These are phyloP conservation scores for Quercus lobata DNA, from an alignment of 331 rosid genomes.

Conservation along the genomic window DNA sequence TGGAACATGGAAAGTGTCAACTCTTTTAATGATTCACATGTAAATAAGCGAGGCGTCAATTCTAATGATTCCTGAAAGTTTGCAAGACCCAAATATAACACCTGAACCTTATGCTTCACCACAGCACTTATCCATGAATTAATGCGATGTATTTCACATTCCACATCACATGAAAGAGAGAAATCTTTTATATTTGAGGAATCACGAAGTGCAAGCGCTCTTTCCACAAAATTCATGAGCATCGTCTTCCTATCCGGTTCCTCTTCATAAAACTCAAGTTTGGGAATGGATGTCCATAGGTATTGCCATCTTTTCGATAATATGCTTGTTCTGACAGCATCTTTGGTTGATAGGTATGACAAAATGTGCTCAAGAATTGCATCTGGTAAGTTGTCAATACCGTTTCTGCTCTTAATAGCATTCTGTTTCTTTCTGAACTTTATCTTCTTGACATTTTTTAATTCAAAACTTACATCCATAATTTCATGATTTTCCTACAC, in stretches of 20 bases:
- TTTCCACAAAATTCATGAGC: background rate
- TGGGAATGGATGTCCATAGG: background rate
- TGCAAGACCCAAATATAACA: background rate
- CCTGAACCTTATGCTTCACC: background rate
- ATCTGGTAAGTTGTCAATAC: background rate
- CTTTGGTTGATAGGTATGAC: background rate
- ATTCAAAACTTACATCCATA: background rate
- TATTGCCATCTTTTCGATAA: background rate
- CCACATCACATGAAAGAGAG: background rate
- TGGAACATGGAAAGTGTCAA: background rate
- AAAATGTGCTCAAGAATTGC: background rate
- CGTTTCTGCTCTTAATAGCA: background rate
- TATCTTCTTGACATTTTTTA: background rate
- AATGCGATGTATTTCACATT: background rate
- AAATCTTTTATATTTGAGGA: background rate
- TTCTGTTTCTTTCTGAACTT: background rate
- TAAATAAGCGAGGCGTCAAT: background rate
- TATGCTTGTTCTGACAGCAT: background rate
- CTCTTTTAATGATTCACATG: background rate
- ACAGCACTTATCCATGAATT: background rate
- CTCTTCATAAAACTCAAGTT: background rate
- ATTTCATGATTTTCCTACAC: background rate
- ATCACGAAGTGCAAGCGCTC: background rate
- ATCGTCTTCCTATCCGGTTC: too few species aligned
- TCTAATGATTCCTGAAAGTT: background rate